These are phyloP conservation scores for Penicillium bovifimosum DNA, from an alignment of 495 filamentous ascomycete species.

Conservation along the genomic window DNA sequence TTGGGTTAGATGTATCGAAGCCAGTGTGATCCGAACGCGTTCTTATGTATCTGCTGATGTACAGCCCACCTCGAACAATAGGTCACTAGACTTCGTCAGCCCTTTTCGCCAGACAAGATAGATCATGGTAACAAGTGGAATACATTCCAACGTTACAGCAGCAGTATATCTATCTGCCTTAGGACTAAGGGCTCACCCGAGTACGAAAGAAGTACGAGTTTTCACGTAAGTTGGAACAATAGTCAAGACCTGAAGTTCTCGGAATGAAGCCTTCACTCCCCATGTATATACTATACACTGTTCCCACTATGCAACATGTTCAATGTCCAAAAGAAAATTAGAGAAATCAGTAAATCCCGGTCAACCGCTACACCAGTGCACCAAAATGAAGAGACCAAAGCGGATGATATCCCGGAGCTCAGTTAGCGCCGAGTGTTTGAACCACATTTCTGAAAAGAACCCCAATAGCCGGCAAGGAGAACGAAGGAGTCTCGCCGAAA, in stretches of 20 bases:
- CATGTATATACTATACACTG: constrained; percentile 3
- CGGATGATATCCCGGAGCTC: background rate
- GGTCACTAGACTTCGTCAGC: too few relatives aligned
- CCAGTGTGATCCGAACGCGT: too few relatives aligned
- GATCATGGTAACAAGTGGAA: too few relatives aligned
- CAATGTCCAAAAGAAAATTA: constrained; percentile 4
- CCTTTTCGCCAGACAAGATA: too few relatives aligned
- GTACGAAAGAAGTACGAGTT: too few relatives aligned
- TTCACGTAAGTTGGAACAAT: background rate
- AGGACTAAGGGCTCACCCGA: too few relatives aligned
- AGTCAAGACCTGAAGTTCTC: background rate
- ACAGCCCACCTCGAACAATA: too few relatives aligned
- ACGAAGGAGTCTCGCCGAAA: constrained; percentile 68
- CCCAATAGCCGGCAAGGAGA: constrained; percentile 69
- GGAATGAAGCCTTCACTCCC: background rate
- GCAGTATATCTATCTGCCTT: too few relatives aligned
- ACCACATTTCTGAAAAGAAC: constrained; percentile 74
- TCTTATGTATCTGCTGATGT: too few relatives aligned
- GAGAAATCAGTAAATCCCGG: background rate
- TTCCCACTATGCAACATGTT: constrained; percentile 8
- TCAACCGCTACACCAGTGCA: constrained; percentile 8
- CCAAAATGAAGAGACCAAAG: background rate
- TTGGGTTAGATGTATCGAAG: too few relatives aligned
- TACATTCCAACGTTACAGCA: too few relatives aligned
- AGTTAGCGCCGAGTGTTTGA: constrained; percentile 26